These are phyloP conservation scores for Rutstroemia sp. DNA, from an alignment of 2,329 filamentous ascomycete genomes.

Conservation along the genomic window DNA sequence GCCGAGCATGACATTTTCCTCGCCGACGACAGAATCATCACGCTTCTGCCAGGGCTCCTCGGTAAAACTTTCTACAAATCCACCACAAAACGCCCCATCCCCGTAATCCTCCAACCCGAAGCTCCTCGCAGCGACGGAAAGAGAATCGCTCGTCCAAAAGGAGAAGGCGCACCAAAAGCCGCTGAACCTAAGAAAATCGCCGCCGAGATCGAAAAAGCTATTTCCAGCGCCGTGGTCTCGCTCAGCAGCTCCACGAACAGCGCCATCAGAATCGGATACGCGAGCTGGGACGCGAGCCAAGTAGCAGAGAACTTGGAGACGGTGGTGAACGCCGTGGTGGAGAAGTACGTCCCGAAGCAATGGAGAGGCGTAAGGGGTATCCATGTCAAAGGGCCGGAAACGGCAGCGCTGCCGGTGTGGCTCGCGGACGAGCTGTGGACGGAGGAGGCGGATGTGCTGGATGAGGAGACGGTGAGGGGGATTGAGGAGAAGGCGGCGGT, in stretches of 20 bases:
- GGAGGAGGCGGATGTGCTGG: constrained; percentile 66
- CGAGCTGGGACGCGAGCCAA: constrained; percentile 66
- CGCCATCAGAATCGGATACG: constrained; percentile 70
- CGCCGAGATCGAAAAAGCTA: constrained; percentile 71
- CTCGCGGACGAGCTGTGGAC: constrained; percentile 87
- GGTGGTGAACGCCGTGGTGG: constrained; percentile 61
- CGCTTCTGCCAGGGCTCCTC: constrained; percentile 64
- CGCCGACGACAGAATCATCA: constrained; percentile 79
- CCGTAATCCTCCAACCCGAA: constrained; percentile 62
- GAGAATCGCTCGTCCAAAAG: constrained; percentile 49
- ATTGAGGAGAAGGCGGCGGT: constrained; percentile 1
- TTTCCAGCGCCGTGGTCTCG: constrained; percentile 72
- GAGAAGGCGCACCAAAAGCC: constrained; percentile 37
- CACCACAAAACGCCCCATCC: constrained; percentile 77
- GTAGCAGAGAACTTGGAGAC: constrained; percentile 74
- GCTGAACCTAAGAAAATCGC: constrained; percentile 50
- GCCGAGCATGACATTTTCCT: constrained; percentile 90
- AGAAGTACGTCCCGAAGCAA: constrained; percentile 75
- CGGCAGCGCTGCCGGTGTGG: constrained; percentile 89
- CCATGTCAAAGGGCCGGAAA: constrained; percentile 86
- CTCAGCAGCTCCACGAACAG: constrained; percentile 74
- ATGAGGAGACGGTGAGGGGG: constrained; percentile 37
- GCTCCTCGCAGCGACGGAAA: constrained; percentile 54
- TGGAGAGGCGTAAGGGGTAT: constrained; percentile 81
- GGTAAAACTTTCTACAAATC: constrained; percentile 91